Evolutionary conservation across 2,329 filamentous ascomycete genomes (phyloP), one percentile per base, ranked within the genome.

Genomic region (Paecilomyces fulvus): DNA sequence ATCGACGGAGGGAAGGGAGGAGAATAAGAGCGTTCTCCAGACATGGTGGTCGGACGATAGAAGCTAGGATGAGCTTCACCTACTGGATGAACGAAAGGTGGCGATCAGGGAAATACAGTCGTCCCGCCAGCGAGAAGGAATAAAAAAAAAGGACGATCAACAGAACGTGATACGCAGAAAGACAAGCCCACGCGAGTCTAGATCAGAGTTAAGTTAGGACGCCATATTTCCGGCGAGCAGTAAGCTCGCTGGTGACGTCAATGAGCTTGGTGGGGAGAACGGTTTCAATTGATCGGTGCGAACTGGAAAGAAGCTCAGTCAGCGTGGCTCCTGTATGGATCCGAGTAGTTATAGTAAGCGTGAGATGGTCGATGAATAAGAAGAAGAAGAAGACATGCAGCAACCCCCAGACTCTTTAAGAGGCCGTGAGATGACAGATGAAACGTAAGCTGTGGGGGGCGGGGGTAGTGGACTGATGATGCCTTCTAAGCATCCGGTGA

Each of bases 21-120:
- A 51, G 72, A 69, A 52, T 70, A 70, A 6, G 68, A 66, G 54
- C 69, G 72, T 63, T 73, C 70, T 66, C 72, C 69, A 48, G 76
- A 73, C 77, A 79, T 80, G 58, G 54, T 70, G 59, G 56, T 30
- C 53, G 14, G 17, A 20, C 8, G n/a, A 49, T 49, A 3, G 46
- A 49, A 21, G 46, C 11, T 25, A 21, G 21, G 21, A 21, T 21
- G 2, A 21, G 21, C 21, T 21, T 21, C 21, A 21, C 21, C 21
- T 21, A 49, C 4, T 14, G 2, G 9, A 17, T 11, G 23, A 21
- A 6, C n/a, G 21, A 14, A 49, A 8, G 10, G 46, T 11, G 17
- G 46, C 17, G 21, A 25, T 14, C 17, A 10, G 17, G 46, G 5
- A 49, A 49, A 17, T 21, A 10, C 11, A 59, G 53, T 43, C 58